phyloP scores from a whole-genome alignment of 495 filamentous ascomycete genomes.

The Tetracladium setigerum region DNA sequence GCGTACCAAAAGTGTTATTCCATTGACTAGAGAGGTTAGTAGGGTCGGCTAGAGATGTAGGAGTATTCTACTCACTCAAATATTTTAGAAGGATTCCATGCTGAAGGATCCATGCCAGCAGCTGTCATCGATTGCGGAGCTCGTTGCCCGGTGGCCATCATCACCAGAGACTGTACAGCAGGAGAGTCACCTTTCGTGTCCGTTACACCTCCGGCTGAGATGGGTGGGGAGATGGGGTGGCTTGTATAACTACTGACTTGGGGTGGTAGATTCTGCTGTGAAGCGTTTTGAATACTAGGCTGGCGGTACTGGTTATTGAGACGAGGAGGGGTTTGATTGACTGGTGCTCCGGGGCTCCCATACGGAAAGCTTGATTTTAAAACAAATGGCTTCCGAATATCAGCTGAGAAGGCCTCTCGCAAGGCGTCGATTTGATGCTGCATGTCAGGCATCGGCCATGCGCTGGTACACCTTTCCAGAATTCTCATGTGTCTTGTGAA shows the following conservation, averaged over 20 bases:
- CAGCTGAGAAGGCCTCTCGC: conserved; percentile 86
- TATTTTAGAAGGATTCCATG: conserved; percentile 88
- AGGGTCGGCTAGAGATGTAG: background rate
- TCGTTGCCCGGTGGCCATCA: conserved; percentile 58
- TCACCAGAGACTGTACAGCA: conserved; percentile 65
- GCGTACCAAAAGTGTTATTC: conserved; percentile 83
- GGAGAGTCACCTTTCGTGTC: conserved; percentile 78
- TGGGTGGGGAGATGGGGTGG: conserved; percentile 76
- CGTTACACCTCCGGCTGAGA: conserved; percentile 59
- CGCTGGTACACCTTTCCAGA: conserved; percentile 72
- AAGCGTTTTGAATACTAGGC: conserved; percentile 25
- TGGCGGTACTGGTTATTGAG: conserved; percentile 33
- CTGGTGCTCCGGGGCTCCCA: conserved; percentile 59
- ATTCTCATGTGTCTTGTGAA: conserved; percentile 96
- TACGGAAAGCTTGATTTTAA: conserved; percentile 85
- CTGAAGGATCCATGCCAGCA: conserved; percentile 53
- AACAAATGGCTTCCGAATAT: conserved; percentile 78
- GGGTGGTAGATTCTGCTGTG: conserved; percentile 34
- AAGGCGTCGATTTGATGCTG: conserved; percentile 85
- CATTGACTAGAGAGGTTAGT: conserved; percentile 59
- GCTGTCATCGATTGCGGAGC: conserved; percentile 34
- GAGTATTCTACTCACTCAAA: conserved; percentile 67
- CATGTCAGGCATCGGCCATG: conserved; percentile 91
- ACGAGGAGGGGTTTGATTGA: conserved; percentile 54
- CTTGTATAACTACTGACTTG: conserved; percentile 52